Percentiles rank a stretch among this genome's conserved stretches.
Evolutionary conservation across 2,329 filamentous ascomycete genomes (phyloP).

Genomic region (Tetracladium maxilliforme): DNA sequence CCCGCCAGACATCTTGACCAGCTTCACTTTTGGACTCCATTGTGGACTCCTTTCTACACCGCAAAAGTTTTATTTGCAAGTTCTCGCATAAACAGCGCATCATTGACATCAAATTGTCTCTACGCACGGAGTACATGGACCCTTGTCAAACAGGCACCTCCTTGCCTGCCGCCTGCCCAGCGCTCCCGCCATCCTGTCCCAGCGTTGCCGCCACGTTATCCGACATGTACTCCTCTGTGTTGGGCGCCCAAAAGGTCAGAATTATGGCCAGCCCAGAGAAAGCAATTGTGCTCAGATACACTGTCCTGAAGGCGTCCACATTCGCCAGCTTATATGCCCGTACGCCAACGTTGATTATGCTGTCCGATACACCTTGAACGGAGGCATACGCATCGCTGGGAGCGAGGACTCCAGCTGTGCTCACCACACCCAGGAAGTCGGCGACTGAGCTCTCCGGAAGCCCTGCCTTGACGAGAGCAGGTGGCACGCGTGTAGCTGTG

Average conservation of each 20-base stretch:
- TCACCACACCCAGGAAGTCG: constrained; percentile 17
- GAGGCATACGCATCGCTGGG: constrained; percentile 10
- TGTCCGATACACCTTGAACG: constrained; percentile 14
- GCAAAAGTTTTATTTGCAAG: too few relatives aligned
- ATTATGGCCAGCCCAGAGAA: constrained; percentile 17
- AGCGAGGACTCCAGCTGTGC: too few relatives aligned
- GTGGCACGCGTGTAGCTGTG: constrained; percentile 14
- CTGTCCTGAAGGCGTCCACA: constrained; percentile 16
- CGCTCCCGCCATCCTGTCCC: constrained; percentile 13
- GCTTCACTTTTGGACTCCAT: too few relatives aligned
- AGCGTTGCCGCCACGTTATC: constrained; percentile 17
- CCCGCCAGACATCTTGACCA: too few relatives aligned
- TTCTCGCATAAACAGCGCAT: too few relatives aligned
- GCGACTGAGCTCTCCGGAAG: constrained; percentile 18
- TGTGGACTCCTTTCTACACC: too few relatives aligned
- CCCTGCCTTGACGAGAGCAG: constrained; percentile 18
- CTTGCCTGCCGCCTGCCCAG: too few relatives aligned
- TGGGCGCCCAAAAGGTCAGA: constrained; percentile 14
- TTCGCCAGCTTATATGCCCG: constrained; percentile 17
- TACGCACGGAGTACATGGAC: too few relatives aligned
- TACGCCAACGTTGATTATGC: constrained; percentile 14
- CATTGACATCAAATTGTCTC: too few relatives aligned
- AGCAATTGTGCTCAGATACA: constrained; percentile 18
- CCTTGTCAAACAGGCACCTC: too few relatives aligned
- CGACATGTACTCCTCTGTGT: constrained; percentile 17